Percentiles rank a stretch among this genome's conserved stretches.
These are phyloP conservation scores for Tricholoma bakamatsutake DNA, from an alignment of 768 basidiomycete species.

Conservation along the genomic window DNA sequence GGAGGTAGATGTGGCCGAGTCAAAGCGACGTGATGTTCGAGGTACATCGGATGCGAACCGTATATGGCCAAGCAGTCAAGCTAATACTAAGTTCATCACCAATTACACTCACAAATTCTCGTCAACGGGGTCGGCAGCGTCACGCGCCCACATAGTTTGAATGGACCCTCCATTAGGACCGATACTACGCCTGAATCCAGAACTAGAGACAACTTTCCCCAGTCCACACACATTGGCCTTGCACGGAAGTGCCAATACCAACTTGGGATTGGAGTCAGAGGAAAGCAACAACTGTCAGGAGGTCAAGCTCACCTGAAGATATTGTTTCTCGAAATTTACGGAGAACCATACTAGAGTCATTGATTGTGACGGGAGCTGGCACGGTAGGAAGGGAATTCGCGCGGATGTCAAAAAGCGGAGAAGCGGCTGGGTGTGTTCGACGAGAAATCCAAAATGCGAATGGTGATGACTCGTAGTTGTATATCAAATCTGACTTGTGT, in stretches of 20 bases:
- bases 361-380: slow-evolving; percentile 47
- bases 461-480: slow-evolving; percentile 58
- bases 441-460: slow-evolving; percentile 82
- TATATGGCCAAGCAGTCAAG: slow-evolving; percentile 38
- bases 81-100: not conserved
- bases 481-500: slow-evolving; percentile 54
- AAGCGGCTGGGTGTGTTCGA: slow-evolving; percentile 45
- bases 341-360: slow-evolving; percentile 49
- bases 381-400: slow-evolving; percentile 53
- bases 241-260: slow-evolving; percentile 60
- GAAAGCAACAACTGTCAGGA: not conserved
- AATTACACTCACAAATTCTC: slow-evolving; percentile 49
- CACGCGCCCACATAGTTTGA: slow-evolving; percentile 66
- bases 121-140: slow-evolving; percentile 57
- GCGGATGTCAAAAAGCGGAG: slow-evolving; percentile 69
- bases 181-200: slow-evolving; percentile 61
- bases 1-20: slow-evolving; percentile 41
- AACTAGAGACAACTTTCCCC: slow-evolving; percentile 66
- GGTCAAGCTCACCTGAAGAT: slow-evolving; percentile 48
- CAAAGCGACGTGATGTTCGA: slow-evolving; percentile 73
- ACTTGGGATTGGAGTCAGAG: slow-evolving; percentile 21
- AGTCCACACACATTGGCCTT: slow-evolving; percentile 74
- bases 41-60: slow-evolving; percentile 66
- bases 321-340: slow-evolving; percentile 72
- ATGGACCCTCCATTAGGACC: slow-evolving; percentile 51